phyloP scores from a whole-genome alignment of 2,329 filamentous ascomycete species.

The Dactylonectria macrodidyma region DNA sequence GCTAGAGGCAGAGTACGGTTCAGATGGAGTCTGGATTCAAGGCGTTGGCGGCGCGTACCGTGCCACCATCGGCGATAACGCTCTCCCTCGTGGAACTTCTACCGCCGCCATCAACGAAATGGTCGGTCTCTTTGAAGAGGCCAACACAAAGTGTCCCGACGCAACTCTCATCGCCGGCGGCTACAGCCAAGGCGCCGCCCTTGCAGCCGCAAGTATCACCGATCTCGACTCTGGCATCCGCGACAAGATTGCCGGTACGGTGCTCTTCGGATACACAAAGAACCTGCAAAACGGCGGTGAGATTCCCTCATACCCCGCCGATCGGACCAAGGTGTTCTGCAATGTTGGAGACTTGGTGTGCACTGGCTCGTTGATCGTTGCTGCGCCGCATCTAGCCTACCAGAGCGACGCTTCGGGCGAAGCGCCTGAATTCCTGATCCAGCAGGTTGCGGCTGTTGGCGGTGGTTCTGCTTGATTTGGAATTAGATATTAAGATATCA shows the following conservation, averaged over 20 bases:
- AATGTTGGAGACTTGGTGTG: slow-evolving; percentile 52
- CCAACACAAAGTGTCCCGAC: slow-evolving; percentile 57
- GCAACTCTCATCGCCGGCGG: slow-evolving; percentile 58
- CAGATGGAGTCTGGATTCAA: slow-evolving; percentile 54
- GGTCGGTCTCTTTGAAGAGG: slow-evolving; percentile 55
- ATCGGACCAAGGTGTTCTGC: slow-evolving; percentile 54
- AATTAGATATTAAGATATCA: too few relatives aligned
- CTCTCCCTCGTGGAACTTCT: slow-evolving; percentile 53
- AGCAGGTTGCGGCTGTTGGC: background rate
- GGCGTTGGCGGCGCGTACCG: slow-evolving; percentile 58
- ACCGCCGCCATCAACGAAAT: slow-evolving; percentile 56
- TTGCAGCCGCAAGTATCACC: slow-evolving; percentile 56
- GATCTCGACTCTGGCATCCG: slow-evolving; percentile 47
- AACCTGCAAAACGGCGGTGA: slow-evolving; percentile 55
- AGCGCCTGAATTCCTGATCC: slow-evolving; percentile 14
- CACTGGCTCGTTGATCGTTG: slow-evolving; percentile 52
- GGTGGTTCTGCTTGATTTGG: background rate
- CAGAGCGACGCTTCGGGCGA: background rate
- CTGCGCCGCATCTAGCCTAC: slow-evolving; percentile 47
- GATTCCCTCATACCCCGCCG: slow-evolving; percentile 54
- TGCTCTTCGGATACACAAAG: slow-evolving; percentile 58
- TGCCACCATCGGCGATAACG: slow-evolving; percentile 52
- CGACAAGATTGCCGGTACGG: slow-evolving; percentile 53
- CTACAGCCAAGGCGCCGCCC: slow-evolving; percentile 57
- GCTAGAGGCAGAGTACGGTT: slow-evolving; percentile 45